These are phyloP conservation scores for Staphylotrichum longicolle DNA, from an alignment of 495 filamentous ascomycete genomes.

Conservation along the genomic window DNA sequence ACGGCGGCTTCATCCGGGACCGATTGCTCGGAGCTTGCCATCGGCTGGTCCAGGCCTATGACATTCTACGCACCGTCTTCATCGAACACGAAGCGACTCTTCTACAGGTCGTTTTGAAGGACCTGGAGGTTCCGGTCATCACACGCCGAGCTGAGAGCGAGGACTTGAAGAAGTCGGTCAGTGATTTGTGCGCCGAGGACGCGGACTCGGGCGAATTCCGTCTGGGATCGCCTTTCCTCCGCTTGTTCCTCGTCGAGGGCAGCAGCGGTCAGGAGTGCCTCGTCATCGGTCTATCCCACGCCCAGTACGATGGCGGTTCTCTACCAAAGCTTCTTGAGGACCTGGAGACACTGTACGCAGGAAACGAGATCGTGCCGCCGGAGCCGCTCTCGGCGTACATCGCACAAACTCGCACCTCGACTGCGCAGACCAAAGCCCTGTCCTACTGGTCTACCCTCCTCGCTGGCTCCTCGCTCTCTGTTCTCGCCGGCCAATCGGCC, in stretches of 20 bases:
- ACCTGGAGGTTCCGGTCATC: conserved; percentile 51
- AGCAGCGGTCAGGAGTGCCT: conserved; percentile 55
- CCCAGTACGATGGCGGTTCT: conserved; percentile 72
- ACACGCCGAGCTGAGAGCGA: conserved; percentile 43
- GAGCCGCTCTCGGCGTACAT: conserved; percentile 62
- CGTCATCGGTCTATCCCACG: conserved; percentile 65
- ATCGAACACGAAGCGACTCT: conserved; percentile 31
- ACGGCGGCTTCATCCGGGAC: conserved; percentile 30
- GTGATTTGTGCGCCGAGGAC: conserved; percentile 53
- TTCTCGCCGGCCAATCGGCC: conserved; percentile 38
- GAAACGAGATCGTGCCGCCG: conserved; percentile 32
- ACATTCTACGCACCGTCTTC: conserved; percentile 70
- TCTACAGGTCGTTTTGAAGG: conserved; percentile 41
- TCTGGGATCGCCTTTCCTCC: conserved; percentile 56
- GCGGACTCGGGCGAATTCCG: conserved; percentile 54
- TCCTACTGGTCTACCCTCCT: conserved; percentile 60
- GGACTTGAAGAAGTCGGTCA: conserved; percentile 15
- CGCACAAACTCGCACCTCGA: conserved; percentile 38
- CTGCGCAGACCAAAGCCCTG: conserved; percentile 35
- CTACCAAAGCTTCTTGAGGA: conserved; percentile 59
- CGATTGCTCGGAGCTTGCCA: not conserved
- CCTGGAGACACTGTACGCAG: conserved; percentile 39
- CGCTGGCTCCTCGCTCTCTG: conserved; percentile 48
- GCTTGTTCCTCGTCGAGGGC: conserved; percentile 56
- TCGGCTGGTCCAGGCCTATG: conserved; percentile 42